These are phyloP conservation scores for Williopsis jadinii DNA, from an alignment of 1,139 yeast species.

Conservation along the genomic window DNA sequence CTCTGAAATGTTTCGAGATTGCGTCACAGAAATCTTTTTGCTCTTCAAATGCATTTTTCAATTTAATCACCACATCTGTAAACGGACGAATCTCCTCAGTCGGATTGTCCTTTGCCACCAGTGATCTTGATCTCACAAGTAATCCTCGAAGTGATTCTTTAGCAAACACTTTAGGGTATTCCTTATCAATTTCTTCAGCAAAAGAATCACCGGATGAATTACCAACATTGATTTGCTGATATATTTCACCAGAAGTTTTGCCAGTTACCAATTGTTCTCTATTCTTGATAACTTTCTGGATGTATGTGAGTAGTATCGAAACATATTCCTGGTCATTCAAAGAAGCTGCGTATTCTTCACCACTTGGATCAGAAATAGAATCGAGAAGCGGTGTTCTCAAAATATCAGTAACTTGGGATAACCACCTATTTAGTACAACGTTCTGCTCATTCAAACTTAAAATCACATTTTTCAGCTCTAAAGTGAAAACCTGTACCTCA, in stretches of 20 bases:
- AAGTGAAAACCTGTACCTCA: constrained; percentile 17
- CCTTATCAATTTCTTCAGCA: constrained; percentile 25
- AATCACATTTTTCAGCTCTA: constrained; percentile 20
- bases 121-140: constrained; percentile 10
- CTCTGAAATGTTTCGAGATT: constrained; percentile 42
- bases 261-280: constrained; percentile 41
- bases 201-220: constrained; percentile 7
- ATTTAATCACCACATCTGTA: constrained; percentile 20
- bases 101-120: constrained; percentile 1
- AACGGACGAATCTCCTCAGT: constrained; percentile 1
- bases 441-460: constrained; percentile 52
- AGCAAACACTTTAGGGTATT: constrained; percentile 10
- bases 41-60: constrained; percentile 32
- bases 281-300: constrained; percentile 52
- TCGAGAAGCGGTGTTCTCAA: constrained; percentile 41
- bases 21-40: constrained; percentile 34
- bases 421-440: constrained; percentile 46
- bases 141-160: constrained; percentile 11
- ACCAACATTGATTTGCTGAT: constrained; percentile 5
- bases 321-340: constrained; percentile 69
- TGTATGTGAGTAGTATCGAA: constrained; percentile 53
- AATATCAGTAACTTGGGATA: constrained; percentile 37
- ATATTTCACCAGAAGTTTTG: constrained; percentile 15
- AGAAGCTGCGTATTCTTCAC: constrained; percentile 73
- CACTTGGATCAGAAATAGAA: constrained; percentile 44